Base-by-base conservation (phyloP, 169 alveolate species). In the Ichthyophthirius multifiliis region DNA sequence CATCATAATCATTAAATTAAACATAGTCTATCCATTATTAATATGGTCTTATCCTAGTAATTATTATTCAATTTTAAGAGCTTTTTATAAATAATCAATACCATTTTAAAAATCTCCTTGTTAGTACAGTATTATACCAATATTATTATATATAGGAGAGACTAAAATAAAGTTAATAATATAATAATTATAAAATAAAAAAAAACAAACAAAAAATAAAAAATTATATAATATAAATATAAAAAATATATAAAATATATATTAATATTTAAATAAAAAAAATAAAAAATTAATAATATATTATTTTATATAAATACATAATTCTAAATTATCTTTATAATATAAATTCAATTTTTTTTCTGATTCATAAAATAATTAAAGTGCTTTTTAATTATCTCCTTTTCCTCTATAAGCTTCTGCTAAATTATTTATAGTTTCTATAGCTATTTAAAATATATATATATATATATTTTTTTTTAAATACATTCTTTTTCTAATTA, bases 401-500 rank as follows among this genome's bases (percentile, higher is more conserved):
- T 27, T 15, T 27, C 71, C 71, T 27, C 71, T 55, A 23, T 55
- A 55, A 6, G 71, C 71, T 55, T 55, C 71, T 55, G 71, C 71
- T 23, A 55, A 55, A 27, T 55, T 55, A 23, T 55, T 55, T 16
- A 55, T 13, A 18, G 32, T 23, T 55, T 23, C 31, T 20, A 39
- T 39, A 55, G 31, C 71, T 55, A 15, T 5, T 10, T 16, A 2
- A 20, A 10, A 10, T 1, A 55, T 1, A 55, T 27, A 20, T 10
- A 10, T 4, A 27, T 55, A 10, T 2, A 27, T 12, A 18, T 9
- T 41, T 41, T 9, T 9, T 41, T 9, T 41, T 23, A 2, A 0
- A 15, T 55, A 55, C 71, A 27, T 3, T 55, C 71, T 55, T 34
- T n/a, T 10, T 55, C 71, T 20, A 39, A 55, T 20, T 23, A 27